Conservation (phyloP, 202 grass and related monocot genomes). For the Brachypodium distachyon region DNA sequence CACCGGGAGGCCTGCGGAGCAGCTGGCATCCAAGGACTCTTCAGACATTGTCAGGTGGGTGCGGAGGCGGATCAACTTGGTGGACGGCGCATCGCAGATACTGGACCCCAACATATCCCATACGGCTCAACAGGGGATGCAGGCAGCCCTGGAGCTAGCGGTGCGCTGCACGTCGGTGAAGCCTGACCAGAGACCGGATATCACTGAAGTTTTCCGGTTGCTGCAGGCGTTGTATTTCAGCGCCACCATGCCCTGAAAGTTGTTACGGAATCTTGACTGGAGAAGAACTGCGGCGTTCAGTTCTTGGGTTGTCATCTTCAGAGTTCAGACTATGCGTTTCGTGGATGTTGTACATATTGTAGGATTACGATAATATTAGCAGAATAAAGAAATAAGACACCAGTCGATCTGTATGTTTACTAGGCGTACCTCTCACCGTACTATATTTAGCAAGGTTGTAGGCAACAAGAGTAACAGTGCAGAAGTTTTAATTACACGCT, state of each 20-base stretch:
- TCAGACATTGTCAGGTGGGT: conserved; percentile 60
- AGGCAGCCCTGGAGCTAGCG: conserved; percentile 45
- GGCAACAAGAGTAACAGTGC: not conserved
- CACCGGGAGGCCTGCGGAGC: conserved; percentile 54
- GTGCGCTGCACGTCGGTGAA: conserved; percentile 59
- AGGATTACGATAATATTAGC: not conserved
- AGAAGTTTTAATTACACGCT: no score
- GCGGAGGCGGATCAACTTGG: conserved; percentile 51
- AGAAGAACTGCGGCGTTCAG: not conserved
- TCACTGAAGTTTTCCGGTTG: conserved; percentile 38
- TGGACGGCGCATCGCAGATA: conserved; percentile 30
- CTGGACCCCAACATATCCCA: conserved; percentile 37
- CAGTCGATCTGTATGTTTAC: not conserved
- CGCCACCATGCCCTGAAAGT: not conserved
- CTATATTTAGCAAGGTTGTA: not conserved
- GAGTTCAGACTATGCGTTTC: not conserved
- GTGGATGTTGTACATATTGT: not conserved
- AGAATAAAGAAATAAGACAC: not conserved
- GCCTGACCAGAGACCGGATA: conserved; percentile 53
- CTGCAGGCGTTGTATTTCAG: conserved; percentile 21
- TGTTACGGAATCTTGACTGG: not conserved
- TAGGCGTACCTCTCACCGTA: no score
- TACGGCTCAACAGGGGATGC: conserved; percentile 31
- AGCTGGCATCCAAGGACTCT: conserved; percentile 30
- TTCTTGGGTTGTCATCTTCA: not conserved